Evolutionary conservation across 1,284 basidiomycete genomes (phyloP).

Genomic region (Chalciporus piperatoides): DNA sequence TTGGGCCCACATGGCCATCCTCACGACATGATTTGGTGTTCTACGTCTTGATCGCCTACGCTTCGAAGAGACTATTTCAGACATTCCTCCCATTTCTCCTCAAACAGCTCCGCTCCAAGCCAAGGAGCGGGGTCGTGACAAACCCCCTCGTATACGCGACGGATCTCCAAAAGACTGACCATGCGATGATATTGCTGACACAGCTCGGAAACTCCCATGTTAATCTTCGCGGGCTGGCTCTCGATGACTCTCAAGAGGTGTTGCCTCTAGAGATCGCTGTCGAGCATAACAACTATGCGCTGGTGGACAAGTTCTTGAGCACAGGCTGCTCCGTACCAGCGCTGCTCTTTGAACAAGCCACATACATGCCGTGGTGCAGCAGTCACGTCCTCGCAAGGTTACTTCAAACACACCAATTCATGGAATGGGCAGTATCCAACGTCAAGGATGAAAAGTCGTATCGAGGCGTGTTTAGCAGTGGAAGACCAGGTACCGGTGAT

Average conservation of each 20-base stretch:
- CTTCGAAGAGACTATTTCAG: neutral
- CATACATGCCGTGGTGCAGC: fast-evolving
- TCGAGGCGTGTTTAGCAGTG: neutral
- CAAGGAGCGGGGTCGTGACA: constrained; percentile 7
- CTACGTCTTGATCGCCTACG: constrained; percentile 9
- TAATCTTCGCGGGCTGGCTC: neutral
- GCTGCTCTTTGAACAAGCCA: neutral
- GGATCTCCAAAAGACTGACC: neutral
- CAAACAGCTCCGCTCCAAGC: neutral
- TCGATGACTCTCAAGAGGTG: neutral
- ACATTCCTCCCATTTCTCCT: neutral
- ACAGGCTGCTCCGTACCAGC: constrained; percentile 12
- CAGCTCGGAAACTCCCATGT: neutral
- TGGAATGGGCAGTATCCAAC: constrained; percentile 5
- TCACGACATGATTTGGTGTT: constrained; percentile 11
- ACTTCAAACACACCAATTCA: constrained; percentile 14
- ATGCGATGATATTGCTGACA: constrained; percentile 8
- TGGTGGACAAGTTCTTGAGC: constrained; percentile 7
- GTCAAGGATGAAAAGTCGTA: neutral
- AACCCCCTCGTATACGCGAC: constrained; percentile 18
- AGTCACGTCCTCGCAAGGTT: neutral
- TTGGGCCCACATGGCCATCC: neutral
- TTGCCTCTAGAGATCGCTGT: constrained; percentile 12
- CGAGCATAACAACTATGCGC: fast-evolving
- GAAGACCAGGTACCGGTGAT: neutral